These are phyloP conservation scores for Aleurites moluccanus DNA, from an alignment of 441 rosid species.

Conservation along the genomic window DNA sequence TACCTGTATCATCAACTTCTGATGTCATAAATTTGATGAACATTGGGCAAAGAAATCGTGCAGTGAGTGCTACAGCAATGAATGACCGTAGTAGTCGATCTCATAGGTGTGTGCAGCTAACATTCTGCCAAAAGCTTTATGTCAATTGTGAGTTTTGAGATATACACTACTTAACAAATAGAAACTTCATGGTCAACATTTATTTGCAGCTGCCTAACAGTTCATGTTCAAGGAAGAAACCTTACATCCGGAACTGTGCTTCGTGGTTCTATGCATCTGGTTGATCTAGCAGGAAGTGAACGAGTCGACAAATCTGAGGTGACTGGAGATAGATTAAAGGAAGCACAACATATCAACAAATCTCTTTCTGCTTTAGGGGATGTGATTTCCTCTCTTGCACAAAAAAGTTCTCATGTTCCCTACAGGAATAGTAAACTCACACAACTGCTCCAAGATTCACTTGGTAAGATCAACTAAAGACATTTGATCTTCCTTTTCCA, in stretches of 20 bases:
- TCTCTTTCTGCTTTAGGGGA: constrained; percentile 94
- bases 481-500: background rate
- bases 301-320: constrained; percentile 86
- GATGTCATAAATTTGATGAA: constrained; percentile 80
- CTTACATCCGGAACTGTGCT: constrained; percentile 60
- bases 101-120: constrained; percentile 52
- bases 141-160: constrained; percentile 1
- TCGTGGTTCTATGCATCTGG: constrained; percentile 88
- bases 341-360: constrained; percentile 84
- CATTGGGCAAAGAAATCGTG: constrained; percentile 74
- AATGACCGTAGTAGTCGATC: constrained; percentile 97
- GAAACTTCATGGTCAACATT: constrained; percentile 13
- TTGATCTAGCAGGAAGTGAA: constrained; percentile 94
- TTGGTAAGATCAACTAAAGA: constrained; percentile 48
- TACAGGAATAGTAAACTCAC: constrained; percentile 93
- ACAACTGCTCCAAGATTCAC: constrained; percentile 86
- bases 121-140: background rate
- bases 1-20: constrained; percentile 71
- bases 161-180: background rate
- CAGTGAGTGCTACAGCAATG: constrained; percentile 80
- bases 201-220: constrained; percentile 75
- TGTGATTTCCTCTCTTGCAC: constrained; percentile 84
- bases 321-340: constrained; percentile 81
- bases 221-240: constrained; percentile 82
- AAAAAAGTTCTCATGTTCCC: constrained; percentile 77